Conservation (phyloP, 2,329 filamentous ascomycete genomes). For the Xylariaceae sp. region DNA sequence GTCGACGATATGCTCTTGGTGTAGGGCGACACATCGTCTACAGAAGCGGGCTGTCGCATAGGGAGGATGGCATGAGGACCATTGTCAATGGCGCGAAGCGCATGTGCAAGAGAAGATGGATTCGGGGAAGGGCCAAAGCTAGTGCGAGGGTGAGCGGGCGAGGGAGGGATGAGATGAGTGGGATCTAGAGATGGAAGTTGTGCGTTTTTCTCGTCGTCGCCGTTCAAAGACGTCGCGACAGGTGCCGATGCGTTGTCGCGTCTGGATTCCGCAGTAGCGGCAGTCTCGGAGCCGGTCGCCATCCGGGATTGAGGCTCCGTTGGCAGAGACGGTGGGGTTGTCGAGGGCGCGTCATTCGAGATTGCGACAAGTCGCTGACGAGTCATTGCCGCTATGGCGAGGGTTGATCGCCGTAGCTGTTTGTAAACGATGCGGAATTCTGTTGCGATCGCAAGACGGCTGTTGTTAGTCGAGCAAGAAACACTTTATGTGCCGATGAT, state of each 20-base stretch:
- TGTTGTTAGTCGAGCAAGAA: constrained; percentile 18
- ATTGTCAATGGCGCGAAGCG: constrained; percentile 42
- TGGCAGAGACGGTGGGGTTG: constrained; percentile 28
- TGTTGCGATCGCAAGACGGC: constrained; percentile 17
- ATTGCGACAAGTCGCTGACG: constrained; percentile 29
- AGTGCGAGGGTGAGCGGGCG: constrained; percentile 28
- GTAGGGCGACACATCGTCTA: constrained; percentile 50
- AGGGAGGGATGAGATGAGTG: constrained; percentile 22
- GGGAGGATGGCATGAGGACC: constrained; percentile 33
- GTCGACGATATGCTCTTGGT: constrained; percentile 56
- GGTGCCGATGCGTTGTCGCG: constrained; percentile 24
- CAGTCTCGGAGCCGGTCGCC: constrained; percentile 12
- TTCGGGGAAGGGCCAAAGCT: constrained; percentile 31
- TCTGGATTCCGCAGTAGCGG: constrained; percentile 10
- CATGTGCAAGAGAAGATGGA: constrained; percentile 39
- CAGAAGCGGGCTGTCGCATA: constrained; percentile 31
- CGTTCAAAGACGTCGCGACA: constrained; percentile 25
- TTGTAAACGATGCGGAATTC: constrained; percentile 28
- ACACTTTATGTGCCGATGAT: constrained; percentile 20
- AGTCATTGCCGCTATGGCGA: constrained; percentile 34
- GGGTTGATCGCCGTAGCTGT: constrained; percentile 31
- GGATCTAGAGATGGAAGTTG: constrained; percentile 19
- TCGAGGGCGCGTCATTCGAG: constrained; percentile 16
- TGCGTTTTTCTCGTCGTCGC: constrained; percentile 18
- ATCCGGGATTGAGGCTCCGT: constrained; percentile 18